phyloP scores from a whole-genome alignment of 805 yeast species.

The Maudiozyma pseudohumilis region DNA sequence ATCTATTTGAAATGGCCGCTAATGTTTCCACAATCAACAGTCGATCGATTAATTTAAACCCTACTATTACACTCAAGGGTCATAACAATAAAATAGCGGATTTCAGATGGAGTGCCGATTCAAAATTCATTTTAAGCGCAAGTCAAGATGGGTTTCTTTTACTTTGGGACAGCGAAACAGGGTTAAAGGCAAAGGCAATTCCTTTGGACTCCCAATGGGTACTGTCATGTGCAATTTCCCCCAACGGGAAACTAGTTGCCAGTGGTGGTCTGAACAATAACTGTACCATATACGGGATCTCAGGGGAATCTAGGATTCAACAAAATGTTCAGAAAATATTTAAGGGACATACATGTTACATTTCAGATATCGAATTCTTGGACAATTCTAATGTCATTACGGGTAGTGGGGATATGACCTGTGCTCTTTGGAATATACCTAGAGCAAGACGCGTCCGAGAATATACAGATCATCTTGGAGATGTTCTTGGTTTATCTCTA shows the following conservation, averaged over 20 bases:
- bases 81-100: slow-evolving; percentile 68
- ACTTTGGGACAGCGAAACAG: slow-evolving; percentile 72
- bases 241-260: slow-evolving; percentile 56
- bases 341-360: slow-evolving; percentile 77
- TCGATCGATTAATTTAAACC: slow-evolving; percentile 26
- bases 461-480: slow-evolving; percentile 62
- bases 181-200: slow-evolving; percentile 60
- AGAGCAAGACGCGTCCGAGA: slow-evolving; percentile 45
- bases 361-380: slow-evolving; percentile 65
- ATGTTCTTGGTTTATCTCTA: slow-evolving; percentile 44
- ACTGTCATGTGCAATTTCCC: slow-evolving; percentile 61
- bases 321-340: slow-evolving; percentile 43
- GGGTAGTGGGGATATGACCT: slow-evolving; percentile 74
- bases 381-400: slow-evolving; percentile 49
- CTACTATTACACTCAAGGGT: slow-evolving; percentile 33
- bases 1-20: slow-evolving; percentile 33
- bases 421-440: slow-evolving; percentile 69
- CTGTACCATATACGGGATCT: slow-evolving; percentile 56
- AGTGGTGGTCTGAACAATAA: slow-evolving; percentile 77
- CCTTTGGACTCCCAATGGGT: slow-evolving; percentile 73
- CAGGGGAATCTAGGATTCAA: slow-evolving; percentile 28
- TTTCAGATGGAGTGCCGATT: slow-evolving; percentile 57
- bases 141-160: slow-evolving; percentile 83
- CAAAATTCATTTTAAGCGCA: slow-evolving; percentile 54
- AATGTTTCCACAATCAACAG: slow-evolving; percentile 15